Evolutionary conservation across 352 stramenopile species (phyloP).

Genomic region (Phytophthora cactorum): DNA sequence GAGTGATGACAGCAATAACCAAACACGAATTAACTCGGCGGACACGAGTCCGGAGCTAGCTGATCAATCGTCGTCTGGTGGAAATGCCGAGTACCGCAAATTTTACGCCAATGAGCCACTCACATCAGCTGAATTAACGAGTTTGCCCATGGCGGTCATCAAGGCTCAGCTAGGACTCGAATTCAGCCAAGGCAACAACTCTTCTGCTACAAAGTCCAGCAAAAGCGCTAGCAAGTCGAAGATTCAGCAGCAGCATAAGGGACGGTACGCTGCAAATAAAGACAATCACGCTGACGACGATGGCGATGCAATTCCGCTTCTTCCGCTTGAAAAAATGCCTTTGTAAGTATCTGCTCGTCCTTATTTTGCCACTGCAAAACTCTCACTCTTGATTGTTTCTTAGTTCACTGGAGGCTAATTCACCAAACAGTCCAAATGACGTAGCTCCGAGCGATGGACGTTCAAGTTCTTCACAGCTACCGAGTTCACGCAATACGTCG

Average conservation of each 20-base stretch:
- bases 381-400: constrained; percentile 12
- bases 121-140: constrained; percentile 69
- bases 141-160: constrained; percentile 71
- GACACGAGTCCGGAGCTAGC: constrained; percentile 21
- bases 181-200: constrained; percentile 34
- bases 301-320: constrained; percentile 58
- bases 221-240: constrained; percentile 26
- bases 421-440: constrained; percentile 16
- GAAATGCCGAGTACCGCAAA: constrained; percentile 45
- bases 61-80: constrained; percentile 14
- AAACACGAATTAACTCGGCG: constrained; percentile 10
- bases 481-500: constrained; percentile 21
- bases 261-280: constrained; percentile 24
- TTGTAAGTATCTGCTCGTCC: constrained; percentile 30
- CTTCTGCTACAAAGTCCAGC: neutral
- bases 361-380: neutral
- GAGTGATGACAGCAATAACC: constrained; percentile 19
- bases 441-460: constrained; percentile 17
- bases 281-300: constrained; percentile 60
- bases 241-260: constrained; percentile 30
- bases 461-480: constrained; percentile 10
- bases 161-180: constrained; percentile 79
- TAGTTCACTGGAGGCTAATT: constrained; percentile 31
- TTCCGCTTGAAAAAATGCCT: constrained; percentile 61
- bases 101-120: constrained; percentile 77